phyloP scores from a whole-genome alignment of 1,284 basidiomycete species.

The Tilletia setariae region DNA sequence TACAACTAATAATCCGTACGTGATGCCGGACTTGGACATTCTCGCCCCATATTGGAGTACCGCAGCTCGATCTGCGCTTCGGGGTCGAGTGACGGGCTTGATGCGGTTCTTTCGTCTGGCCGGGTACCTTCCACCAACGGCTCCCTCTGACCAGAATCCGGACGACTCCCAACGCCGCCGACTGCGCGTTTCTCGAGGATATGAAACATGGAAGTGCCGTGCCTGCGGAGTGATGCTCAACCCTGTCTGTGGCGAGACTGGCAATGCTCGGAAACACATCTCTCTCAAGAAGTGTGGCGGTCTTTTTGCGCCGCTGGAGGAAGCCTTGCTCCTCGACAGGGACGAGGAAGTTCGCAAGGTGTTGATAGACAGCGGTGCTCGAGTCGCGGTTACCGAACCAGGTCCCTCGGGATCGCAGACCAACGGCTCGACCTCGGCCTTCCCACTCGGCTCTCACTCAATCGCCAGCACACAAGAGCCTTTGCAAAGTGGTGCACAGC shows the following conservation, averaged over 20 bases:
- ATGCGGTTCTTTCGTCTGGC: conserved; percentile 9
- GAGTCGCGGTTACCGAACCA: background rate
- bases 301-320: background rate
- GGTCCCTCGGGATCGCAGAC: background rate
- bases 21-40: background rate
- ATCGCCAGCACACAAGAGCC: too few relatives aligned
- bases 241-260: conserved; percentile 13
- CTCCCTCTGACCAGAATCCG: background rate
- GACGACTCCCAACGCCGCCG: background rate
- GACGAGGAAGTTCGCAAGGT: conserved; percentile 4
- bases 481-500: too few relatives aligned
- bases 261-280: conserved; percentile 14
- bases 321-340: background rate
- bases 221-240: conserved; percentile 1
- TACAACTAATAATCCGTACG: conserved; percentile 1
- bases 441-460: too few relatives aligned
- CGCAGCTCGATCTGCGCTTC: background rate
- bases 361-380: background rate
- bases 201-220: conserved; percentile 13
- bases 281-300: conserved; percentile 9
- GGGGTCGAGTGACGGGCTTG: background rate
- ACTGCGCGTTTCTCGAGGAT: background rate
- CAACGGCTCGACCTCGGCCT: background rate
- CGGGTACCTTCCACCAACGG: background rate
- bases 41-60: background rate